Percentiles rank a stretch among this genome's conserved stretches.
Conservation (phyloP, 2,329 filamentous ascomycete genomes). For the Curvularia verruculosa region DNA sequence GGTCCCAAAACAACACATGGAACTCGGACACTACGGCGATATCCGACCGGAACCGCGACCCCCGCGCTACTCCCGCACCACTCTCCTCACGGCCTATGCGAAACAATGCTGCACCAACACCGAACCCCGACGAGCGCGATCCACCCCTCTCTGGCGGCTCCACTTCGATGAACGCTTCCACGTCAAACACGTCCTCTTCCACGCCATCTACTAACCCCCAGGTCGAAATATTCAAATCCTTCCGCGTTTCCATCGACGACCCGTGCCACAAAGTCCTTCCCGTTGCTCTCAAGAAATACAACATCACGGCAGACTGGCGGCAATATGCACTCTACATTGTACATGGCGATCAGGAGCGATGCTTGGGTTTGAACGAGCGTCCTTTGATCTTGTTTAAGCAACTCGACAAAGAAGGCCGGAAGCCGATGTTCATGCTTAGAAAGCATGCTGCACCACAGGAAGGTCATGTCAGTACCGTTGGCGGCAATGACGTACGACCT, state of each 20-base stretch:
- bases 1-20: conserved; percentile 40
- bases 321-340: conserved; percentile 98
- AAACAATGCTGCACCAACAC: conserved; percentile 36
- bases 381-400: conserved; percentile 97
- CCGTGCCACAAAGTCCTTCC: conserved; percentile 97
- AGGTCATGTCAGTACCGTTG: conserved; percentile 52
- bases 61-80: conserved; percentile 41
- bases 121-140: conserved; percentile 43
- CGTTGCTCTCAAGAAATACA: conserved; percentile 95
- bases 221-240: conserved; percentile 98
- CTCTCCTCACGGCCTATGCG: conserved; percentile 40
- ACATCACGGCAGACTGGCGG: conserved; percentile 96
- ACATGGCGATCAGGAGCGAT: conserved; percentile 97
- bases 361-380: conserved; percentile 88
- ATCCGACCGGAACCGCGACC: conserved; percentile 40
- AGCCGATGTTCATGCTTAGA: conserved; percentile 98
- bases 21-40: conserved; percentile 37
- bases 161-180: conserved; percentile 29
- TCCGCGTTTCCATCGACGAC: conserved; percentile 96
- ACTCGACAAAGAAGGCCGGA: conserved; percentile 93
- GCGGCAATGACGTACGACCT: conserved; percentile 41
- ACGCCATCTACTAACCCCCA: conserved; percentile 52
- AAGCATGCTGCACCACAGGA: conserved; percentile 64
- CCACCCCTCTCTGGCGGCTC: conserved; percentile 47
- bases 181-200: conserved; percentile 28